Conservation (phyloP, 1,284 basidiomycete genomes). For the Marasmius oreades region DNA sequence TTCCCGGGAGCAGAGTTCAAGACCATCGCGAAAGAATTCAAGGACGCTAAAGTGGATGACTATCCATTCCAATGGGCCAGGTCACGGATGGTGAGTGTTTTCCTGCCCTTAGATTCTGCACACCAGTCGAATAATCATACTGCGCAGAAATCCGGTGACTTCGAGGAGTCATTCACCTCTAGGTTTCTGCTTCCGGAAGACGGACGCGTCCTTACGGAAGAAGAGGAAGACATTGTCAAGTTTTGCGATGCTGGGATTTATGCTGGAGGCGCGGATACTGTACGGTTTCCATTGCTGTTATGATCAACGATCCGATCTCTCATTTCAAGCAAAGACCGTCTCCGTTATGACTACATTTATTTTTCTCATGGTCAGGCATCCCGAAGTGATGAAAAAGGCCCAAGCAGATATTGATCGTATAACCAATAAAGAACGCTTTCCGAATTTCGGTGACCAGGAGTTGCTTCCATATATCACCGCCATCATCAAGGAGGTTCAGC, state of each 20-base stretch:
- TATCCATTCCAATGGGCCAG: conserved; percentile 32
- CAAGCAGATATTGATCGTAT: conserved; percentile 31
- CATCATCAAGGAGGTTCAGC: conserved; percentile 31
- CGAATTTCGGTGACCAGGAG: conserved; percentile 29
- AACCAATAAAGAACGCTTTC: conserved; percentile 25
- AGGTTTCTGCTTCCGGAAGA: conserved; percentile 27
- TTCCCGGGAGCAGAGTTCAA: conserved; percentile 38
- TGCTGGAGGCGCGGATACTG: conserved; percentile 45
- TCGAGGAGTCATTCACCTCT: conserved; percentile 33
- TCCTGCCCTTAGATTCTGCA: neutral
- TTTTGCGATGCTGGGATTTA: conserved; percentile 34
- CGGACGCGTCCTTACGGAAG: conserved; percentile 18
- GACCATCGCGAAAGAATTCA: conserved; percentile 20
- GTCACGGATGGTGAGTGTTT: conserved; percentile 26
- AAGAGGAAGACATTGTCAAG: conserved; percentile 29
- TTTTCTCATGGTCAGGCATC: conserved; percentile 35
- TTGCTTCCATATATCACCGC: conserved; percentile 32
- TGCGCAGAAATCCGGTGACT: conserved; percentile 27
- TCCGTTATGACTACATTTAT: conserved; percentile 36
- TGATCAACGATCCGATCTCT: conserved; percentile 5
- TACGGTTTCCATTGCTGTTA: conserved; percentile 13
- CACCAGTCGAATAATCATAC: neutral
- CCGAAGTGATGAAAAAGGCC: conserved; percentile 31
- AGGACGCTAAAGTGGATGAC: conserved; percentile 20
- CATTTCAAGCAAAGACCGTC: conserved; percentile 29